These are phyloP conservation scores for Singerocomus inundabilis DNA, from an alignment of 1,284 basidiomycete genomes.

Conservation along the genomic window DNA sequence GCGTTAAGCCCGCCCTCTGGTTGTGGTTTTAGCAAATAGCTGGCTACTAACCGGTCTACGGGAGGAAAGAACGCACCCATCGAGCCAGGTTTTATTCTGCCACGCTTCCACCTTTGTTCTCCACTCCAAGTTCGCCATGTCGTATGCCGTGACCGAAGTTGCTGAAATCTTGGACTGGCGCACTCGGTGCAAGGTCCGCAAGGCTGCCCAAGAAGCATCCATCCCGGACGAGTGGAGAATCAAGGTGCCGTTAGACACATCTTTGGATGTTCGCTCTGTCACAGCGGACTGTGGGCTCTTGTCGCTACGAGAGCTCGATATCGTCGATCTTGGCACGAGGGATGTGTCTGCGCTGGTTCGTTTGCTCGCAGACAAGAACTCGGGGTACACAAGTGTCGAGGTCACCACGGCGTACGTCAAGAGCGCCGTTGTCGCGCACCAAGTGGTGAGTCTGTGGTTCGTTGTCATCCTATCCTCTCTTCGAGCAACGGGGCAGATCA, in stretches of 20 bases:
- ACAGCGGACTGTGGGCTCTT: constrained; percentile 63
- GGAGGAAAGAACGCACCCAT: too few species aligned
- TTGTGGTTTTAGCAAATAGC: too few species aligned
- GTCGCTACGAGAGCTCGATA: constrained; percentile 57
- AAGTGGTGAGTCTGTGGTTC: constrained; percentile 54
- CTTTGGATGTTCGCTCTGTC: constrained; percentile 54
- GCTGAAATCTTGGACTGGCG: constrained; percentile 16
- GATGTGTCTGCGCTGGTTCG: constrained; percentile 30
- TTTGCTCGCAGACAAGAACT: constrained; percentile 40
- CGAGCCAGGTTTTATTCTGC: not conserved
- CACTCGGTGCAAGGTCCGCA: constrained; percentile 21
- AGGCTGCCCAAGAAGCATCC: constrained; percentile 22
- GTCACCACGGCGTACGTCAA: constrained; percentile 79
- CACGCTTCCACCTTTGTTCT: not conserved
- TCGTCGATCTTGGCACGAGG: constrained; percentile 52
- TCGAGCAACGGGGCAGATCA: not conserved
- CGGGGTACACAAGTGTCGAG: constrained; percentile 52
- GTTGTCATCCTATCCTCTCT: too few species aligned
- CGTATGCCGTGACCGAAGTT: not conserved
- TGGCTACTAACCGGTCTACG: not conserved
- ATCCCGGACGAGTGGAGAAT: constrained; percentile 28
- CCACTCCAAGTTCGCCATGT: constrained; percentile 5
- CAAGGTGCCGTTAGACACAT: constrained; percentile 39
- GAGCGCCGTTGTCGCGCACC: constrained; percentile 78
- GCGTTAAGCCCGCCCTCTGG: not conserved